Evolutionary conservation across 192 early-diverging fungal species (phyloP).

Genomic region (Kickxella alabastrina): DNA sequence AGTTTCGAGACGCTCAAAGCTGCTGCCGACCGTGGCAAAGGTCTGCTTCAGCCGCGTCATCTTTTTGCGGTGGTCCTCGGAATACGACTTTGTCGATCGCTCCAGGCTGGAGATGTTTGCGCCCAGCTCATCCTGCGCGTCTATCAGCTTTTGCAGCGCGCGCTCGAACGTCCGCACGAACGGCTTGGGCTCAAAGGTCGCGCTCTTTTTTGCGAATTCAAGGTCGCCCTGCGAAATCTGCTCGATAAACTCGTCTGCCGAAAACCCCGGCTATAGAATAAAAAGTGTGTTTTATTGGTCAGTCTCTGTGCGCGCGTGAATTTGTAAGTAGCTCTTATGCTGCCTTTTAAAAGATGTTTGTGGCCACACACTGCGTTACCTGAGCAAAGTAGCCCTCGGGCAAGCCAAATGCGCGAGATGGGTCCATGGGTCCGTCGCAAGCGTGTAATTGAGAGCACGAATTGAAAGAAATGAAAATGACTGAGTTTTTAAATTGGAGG

Average conservation of each 20-base stretch:
- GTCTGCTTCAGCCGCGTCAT: slow-evolving; percentile 72
- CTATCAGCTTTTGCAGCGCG: slow-evolving; percentile 76
- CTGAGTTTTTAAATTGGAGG: no score
- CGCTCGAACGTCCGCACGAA: slow-evolving; percentile 90
- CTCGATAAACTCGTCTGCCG: slow-evolving; percentile 58
- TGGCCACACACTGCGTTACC: no score
- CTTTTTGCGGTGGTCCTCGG: slow-evolving; percentile 69
- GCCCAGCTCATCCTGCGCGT: slow-evolving; percentile 70
- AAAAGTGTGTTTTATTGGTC: background rate
- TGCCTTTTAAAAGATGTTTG: no score
- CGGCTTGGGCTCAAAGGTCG: slow-evolving; percentile 82
- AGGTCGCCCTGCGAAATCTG: slow-evolving; percentile 52
- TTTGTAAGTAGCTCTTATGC: background rate
- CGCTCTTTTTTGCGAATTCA: slow-evolving; percentile 46
- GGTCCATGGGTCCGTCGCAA: slow-evolving; percentile 32
- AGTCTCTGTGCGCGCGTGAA: background rate
- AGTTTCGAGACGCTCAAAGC: slow-evolving; percentile 83
- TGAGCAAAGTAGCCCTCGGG: slow-evolving; percentile 48
- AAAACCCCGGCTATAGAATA: slow-evolving; percentile 48
- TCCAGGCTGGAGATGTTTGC: slow-evolving; percentile 84
- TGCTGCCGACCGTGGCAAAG: slow-evolving; percentile 83
- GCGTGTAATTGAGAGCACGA: background rate
- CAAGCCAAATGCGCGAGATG: slow-evolving; percentile 47
- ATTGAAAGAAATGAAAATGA: no score
- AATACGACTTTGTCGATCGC: slow-evolving; percentile 67